These are phyloP conservation scores for Candida dendrica DNA, from an alignment of 805 yeast species.

Conservation along the genomic window DNA sequence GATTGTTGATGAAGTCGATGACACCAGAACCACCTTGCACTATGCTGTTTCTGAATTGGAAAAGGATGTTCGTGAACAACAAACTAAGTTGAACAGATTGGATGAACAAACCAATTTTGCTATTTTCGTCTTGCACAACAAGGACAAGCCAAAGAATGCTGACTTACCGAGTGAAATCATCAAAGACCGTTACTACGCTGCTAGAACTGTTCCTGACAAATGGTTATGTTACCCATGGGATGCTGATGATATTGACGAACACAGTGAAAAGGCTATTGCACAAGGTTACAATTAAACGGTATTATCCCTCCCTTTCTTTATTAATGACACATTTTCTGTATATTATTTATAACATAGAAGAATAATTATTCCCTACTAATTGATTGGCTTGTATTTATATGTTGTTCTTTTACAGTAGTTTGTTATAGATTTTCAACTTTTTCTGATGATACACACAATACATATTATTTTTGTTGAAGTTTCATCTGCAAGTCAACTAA, in stretches of 20 bases:
- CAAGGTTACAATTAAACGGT: constrained; percentile 54
- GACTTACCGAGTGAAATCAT: constrained; percentile 58
- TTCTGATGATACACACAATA: background rate
- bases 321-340: background rate
- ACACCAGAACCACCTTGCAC: constrained; percentile 83
- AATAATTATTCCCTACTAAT: too few relatives aligned
- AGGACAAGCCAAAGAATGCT: constrained; percentile 75
- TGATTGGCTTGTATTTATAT: too few relatives aligned
- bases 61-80: constrained; percentile 49
- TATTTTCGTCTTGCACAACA: constrained; percentile 79
- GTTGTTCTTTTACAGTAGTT: too few relatives aligned
- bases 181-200: constrained; percentile 60
- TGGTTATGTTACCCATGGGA: constrained; percentile 96
- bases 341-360: background rate
- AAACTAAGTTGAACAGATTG: constrained; percentile 48
- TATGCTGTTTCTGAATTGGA: constrained; percentile 74
- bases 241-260: constrained; percentile 71
- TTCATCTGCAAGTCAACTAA: constrained; percentile 56
- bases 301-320: too few relatives aligned
- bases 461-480: background rate
- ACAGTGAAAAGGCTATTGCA: constrained; percentile 52
- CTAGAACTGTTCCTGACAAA: constrained; percentile 63
- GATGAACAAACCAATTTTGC: constrained; percentile 60
- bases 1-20: constrained; percentile 89
- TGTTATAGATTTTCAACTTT: too few relatives aligned